Evolutionary conservation across 257 asterid species (phyloP).

Genomic region (Ocimum tenuiflorum): DNA sequence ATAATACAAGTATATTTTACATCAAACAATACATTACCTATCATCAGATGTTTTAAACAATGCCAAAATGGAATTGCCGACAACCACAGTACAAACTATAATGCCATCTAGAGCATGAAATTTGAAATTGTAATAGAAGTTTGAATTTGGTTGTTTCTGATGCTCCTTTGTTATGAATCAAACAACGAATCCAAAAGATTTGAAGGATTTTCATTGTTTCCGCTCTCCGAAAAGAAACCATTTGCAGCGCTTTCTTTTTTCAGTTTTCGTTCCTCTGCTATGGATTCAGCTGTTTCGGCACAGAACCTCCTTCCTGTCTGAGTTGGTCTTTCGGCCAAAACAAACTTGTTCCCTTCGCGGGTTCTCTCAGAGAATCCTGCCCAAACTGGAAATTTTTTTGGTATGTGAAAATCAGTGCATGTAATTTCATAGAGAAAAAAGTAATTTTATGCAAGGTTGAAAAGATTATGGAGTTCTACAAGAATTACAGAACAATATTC

Average conservation of each 20-base stretch:
- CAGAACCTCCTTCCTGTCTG: conserved; percentile 44
- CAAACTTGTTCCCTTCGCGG: conserved; percentile 88
- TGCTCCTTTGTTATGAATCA: conserved; percentile 28
- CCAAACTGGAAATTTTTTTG: conserved; percentile 55
- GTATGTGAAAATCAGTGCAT: neutral
- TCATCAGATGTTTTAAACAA: too few relatives aligned
- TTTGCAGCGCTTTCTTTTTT: conserved; percentile 48
- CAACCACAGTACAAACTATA: neutral
- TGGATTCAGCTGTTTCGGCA: conserved; percentile 63
- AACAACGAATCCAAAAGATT: conserved; percentile 67
- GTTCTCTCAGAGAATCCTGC: conserved; percentile 90
- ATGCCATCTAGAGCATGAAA: neutral
- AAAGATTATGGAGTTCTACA: neutral
- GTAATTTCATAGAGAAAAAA: neutral
- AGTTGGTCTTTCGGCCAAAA: conserved; percentile 70
- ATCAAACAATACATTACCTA: too few relatives aligned
- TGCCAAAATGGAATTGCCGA: neutral
- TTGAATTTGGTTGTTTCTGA: neutral
- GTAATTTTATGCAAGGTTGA: neutral
- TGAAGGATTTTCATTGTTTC: conserved; percentile 53
- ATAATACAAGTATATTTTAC: too few relatives aligned
- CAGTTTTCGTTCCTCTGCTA: conserved; percentile 69
- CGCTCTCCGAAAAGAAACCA: conserved; percentile 49
- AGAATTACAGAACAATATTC: neutral
- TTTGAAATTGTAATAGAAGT: neutral